Evolutionary conservation across 768 basidiomycete species (phyloP), one percentile per base, ranked within the genome.

Genomic region (Inosperma sp.): DNA sequence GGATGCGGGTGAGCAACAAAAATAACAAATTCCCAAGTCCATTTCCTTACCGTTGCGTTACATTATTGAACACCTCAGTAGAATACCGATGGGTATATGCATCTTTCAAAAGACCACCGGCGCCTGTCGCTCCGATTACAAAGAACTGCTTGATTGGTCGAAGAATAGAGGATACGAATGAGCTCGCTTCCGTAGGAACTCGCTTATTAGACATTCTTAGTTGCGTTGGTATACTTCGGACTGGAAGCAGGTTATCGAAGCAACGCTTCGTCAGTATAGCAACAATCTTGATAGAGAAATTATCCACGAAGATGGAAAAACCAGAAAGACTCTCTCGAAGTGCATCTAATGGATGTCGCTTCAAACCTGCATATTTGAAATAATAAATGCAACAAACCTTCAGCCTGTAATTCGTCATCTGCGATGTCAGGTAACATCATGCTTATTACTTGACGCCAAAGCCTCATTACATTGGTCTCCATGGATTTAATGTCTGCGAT

Each of bases 221-320:
- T 59, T 97, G 93, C 1, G 88, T 85, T 1, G 92, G 91, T 61
- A 97, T 88, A 0, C 88, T 86, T 41, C 89, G 80, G 51, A 97
- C 88, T 12, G 87, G 83, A 25, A 85, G 79, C 36, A 98, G 78
- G 7, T 84, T 82, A 56, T 96, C 94, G 54, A 83, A 86, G 57
- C 88, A 92, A n/a, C 91, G 82, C 53, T 80, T 79, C 14, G 81
- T 81, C 22, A 98, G 72, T 46, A 95, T 83, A 9, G 71, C 62
- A 21, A 87, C 65, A 49, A 95, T 79, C 48, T 88, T 84, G 22
- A 63, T 72, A 5, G 83, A 78, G 51, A 88, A 66, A 3, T 80
- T 72, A 12, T 78, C 72, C n/a, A 82, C 70, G n/a, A 84, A 63
- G 3, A 73, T 64, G 1, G 71, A 70, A 5, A 92, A 55, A 6